Conservation (phyloP, 83 land plant species). For the Picea engelmannii region DNA sequence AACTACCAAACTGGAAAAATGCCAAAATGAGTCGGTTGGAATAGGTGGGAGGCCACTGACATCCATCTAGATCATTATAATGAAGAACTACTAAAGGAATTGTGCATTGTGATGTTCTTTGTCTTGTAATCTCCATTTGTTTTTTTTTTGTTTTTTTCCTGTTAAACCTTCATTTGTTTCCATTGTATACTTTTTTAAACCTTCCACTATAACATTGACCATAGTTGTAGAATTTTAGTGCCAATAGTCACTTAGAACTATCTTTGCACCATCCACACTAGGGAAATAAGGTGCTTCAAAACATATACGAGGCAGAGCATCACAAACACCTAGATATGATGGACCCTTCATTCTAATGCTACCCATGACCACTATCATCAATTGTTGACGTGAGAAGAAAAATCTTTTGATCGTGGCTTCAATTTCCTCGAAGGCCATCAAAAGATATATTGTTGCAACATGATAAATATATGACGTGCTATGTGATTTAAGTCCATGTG, state of each 20-base stretch:
- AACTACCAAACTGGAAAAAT: too few relatives aligned
- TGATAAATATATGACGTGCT: not conserved
- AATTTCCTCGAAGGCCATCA: constrained; percentile 66
- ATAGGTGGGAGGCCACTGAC: too few relatives aligned
- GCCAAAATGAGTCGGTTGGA: too few relatives aligned
- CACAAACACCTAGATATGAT: constrained; percentile 23
- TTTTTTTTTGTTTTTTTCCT: too few relatives aligned
- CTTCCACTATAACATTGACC: too few relatives aligned
- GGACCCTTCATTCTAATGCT: constrained; percentile 12
- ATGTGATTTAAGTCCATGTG: constrained; percentile 7
- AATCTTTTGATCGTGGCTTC: constrained; percentile 66
- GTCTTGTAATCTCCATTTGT: too few relatives aligned
- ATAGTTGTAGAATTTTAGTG: constrained; percentile 2
- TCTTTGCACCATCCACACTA: constrained; percentile 84
- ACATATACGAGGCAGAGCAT: constrained; percentile 56
- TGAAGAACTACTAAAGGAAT: too few relatives aligned
- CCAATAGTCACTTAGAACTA: constrained; percentile 71
- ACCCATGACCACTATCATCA: constrained; percentile 35
- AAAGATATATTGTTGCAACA: constrained; percentile 39
- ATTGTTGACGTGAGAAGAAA: constrained; percentile 64
- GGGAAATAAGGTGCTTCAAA: constrained; percentile 77
- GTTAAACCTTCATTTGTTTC: too few relatives aligned
- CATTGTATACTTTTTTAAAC: too few relatives aligned
- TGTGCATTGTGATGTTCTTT: too few relatives aligned
- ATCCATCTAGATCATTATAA: too few relatives aligned